phyloP scores from a whole-genome alignment of 2,329 filamentous ascomycete species.

The Elsinoe fawcettii region DNA sequence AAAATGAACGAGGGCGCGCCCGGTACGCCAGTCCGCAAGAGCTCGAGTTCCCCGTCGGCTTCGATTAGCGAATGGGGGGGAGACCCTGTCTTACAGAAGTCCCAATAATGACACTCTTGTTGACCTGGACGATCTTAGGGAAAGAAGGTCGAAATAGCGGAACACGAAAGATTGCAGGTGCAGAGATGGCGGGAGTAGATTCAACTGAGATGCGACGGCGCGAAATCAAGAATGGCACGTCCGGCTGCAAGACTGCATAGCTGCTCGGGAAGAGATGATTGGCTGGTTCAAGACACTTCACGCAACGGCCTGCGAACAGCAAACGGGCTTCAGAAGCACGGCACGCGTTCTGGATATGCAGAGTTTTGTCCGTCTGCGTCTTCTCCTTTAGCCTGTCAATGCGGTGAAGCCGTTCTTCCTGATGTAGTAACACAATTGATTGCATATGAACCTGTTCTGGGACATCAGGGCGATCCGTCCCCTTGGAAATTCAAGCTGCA shows the following conservation, averaged over 20 bases:
- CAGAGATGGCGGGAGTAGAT: constrained; percentile 8
- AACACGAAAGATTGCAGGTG: not conserved
- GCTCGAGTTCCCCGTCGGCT: constrained; percentile 13
- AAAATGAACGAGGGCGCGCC: constrained; percentile 7
- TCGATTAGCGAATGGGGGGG: not conserved
- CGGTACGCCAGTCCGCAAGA: not conserved
- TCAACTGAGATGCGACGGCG: constrained; percentile 9
- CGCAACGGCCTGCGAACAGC: constrained; percentile 12
- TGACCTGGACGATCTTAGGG: not conserved
- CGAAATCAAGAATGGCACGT: constrained; percentile 5
- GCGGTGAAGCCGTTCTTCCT: not conserved
- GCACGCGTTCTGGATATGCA: constrained; percentile 1
- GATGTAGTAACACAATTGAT: not conserved
- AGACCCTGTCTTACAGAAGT: not conserved
- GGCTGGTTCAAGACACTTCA: constrained; percentile 9
- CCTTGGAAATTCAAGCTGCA: constrained; percentile 8
- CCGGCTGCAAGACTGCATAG: not conserved
- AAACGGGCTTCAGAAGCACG: not conserved
- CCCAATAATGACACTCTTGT: not conserved
- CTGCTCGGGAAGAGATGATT: not conserved
- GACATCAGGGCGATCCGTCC: not conserved
- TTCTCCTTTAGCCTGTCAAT: not conserved
- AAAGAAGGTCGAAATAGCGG: not conserved
- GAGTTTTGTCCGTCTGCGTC: not conserved
- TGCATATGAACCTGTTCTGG: not conserved